Base-by-base conservation (phyloP, 2,329 filamentous ascomycete species). In the Pezicula rhizophila region DNA sequence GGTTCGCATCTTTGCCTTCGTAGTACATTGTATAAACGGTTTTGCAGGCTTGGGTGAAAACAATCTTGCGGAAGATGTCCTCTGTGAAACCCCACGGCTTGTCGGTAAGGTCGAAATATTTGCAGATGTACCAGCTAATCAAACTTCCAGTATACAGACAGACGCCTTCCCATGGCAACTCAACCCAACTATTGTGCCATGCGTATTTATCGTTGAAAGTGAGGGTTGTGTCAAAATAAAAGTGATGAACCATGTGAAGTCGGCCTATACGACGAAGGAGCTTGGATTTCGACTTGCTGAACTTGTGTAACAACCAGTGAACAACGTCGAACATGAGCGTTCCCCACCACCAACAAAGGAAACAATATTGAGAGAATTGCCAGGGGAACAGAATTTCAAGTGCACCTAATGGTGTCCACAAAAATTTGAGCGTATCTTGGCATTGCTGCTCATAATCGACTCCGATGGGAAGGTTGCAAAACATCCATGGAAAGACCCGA, bases 121-220 rank as follows among this genome's bases (percentile, higher is more conserved):
- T 20, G 18, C 35, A 38, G 10, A 20, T 38, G 8, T 38, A 38
- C 17, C 50, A 55, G n/a, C 48, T 48, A 23, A 52, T 34, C 43
- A 41, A 49, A n/a, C 50, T 51, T 10, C 53, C 53, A 11, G 50
- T 26, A 5, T 52, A 42, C 47, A 52, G 50, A 28, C 50, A 52
- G 2, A 37, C 42, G 2, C 52, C 35, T 44, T 55, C 53, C 15
- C 52, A 44, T 7, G 53, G 53, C 12, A 55, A 23, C 33, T 55
- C 53, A 17, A 49, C 47, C 28, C 41, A 12, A 14, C 45, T 46
- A 20, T 55, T 55, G 34, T 48, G 50, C 40, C 43, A 45, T 17
- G 26, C 50, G 34, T 55, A 52, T 26, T 26, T 38, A 18, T 51
- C 44, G 34, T 55, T 55, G 48, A 55, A 55, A n/a, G 49, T 48